Base-by-base conservation (phyloP, 768 basidiomycete genomes). In the Termitomyces sp. region DNA sequence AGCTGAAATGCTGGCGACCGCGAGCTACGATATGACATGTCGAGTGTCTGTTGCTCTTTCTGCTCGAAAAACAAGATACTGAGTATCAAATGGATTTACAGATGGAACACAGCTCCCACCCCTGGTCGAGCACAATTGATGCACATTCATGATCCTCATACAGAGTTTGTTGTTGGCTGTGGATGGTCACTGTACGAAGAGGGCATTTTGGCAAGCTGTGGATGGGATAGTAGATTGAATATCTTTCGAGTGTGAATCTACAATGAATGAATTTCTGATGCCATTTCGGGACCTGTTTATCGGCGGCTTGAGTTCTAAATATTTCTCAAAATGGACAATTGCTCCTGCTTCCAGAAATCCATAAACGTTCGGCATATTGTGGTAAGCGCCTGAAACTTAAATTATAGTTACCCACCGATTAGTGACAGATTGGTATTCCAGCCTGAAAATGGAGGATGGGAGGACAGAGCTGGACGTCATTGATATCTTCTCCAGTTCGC, bases 1-100 rank as follows among this genome's bases (percentile, higher is more conserved):
- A 28, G 73, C 84, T 4, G 86, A 90, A 58, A 64, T 90, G 14
- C 73, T 91, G 23, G 86, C 87, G 3, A 75, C 76, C 42, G 80
- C 82, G 40, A 87, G 89, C 64, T 95, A 98, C 71, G 96, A 98
- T 67, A 98, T 98, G 96, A 94, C 94, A 1, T 93, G 89, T 70
- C 78, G 92, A 68, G 78, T 95, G 89, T 97, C 76, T 67, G 87
- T 80, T 31, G 11, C 50, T 12, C 7, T 51, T 57, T 51, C 28
- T 58, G 42, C 21, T 56, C 58, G 42, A 26, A 48, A 14, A 17
- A n/a, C n/a, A 12, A 9, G 43, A 35, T 48, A 28, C 50, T 52
- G 23, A 47, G 50, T 11, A 33, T 61, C 15, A 31, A 14, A 46
- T 55, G 41, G 23, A 55, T 53, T 38, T 57, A 9, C 58, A 90